A percentile compares a stretch with the other conserved stretches of the same genome.
Conservation (phyloP, 2,329 filamentous ascomycete species). For the Didymellaceae sp. region DNA sequence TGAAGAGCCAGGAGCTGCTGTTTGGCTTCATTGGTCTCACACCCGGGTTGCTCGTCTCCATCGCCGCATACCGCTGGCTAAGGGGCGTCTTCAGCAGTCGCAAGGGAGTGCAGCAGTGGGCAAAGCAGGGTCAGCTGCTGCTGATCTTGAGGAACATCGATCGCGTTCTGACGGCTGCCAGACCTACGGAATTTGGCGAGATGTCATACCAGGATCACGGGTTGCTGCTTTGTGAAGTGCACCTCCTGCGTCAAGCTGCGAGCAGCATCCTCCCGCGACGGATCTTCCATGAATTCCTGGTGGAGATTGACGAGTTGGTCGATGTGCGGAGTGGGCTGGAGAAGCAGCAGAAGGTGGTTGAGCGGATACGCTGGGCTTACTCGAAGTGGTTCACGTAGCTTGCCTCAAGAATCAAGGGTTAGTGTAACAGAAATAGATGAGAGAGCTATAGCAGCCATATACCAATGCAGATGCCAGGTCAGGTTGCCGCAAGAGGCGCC, state of each 20-base stretch:
- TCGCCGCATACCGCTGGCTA: conserved; percentile 76
- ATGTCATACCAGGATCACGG: conserved; percentile 93
- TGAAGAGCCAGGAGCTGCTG: conserved; percentile 95
- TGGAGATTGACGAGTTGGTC: conserved; percentile 85
- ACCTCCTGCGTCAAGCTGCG: conserved; percentile 76
- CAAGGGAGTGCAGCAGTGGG: conserved; percentile 69
- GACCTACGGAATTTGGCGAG: conserved; percentile 73
- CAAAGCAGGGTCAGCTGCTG: conserved; percentile 72
- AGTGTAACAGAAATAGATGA: not conserved
- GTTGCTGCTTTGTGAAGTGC: conserved; percentile 85
- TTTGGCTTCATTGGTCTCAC: conserved; percentile 97
- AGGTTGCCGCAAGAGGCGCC: too few species aligned
- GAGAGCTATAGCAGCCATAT: not conserved
- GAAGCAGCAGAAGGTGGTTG: conserved; percentile 77
- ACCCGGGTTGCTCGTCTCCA: conserved; percentile 86
- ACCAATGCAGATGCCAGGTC: not conserved
- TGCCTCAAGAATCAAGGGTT: too few species aligned
- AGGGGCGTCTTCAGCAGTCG: conserved; percentile 72
- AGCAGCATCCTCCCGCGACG: conserved; percentile 72
- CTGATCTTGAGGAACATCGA: conserved; percentile 88
- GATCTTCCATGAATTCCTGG: conserved; percentile 82
- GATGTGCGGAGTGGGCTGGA: conserved; percentile 79
- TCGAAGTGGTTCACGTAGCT: conserved; percentile 70
- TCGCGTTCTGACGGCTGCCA: conserved; percentile 61
- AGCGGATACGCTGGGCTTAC: conserved; percentile 91